A percentile compares a stretch with the other conserved stretches of the same genome.
These are phyloP conservation scores for Crithidia sp. DNA, from an alignment of 208 protist genomes.

Conservation along the genomic window DNA sequence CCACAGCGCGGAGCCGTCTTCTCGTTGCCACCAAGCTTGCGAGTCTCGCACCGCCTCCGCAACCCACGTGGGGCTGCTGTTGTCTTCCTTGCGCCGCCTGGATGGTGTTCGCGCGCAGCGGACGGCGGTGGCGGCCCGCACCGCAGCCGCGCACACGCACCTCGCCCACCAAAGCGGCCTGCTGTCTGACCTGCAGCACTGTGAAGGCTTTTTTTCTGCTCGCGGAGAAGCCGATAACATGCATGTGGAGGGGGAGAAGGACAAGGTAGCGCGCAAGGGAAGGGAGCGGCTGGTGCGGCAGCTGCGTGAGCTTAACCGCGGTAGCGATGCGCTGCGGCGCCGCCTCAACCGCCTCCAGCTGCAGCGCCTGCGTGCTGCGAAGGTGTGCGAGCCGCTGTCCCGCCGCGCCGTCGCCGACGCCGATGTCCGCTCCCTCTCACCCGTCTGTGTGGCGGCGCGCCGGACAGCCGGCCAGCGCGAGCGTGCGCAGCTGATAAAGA, in stretches of 20 bases:
- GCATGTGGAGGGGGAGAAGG: too few species aligned
- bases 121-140: not conserved
- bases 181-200: not conserved
- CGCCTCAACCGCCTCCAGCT: slow-evolving; percentile 7
- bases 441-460: not conserved
- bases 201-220: too few species aligned
- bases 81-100: slow-evolving; percentile 3
- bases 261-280: too few species aligned
- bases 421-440: slow-evolving; percentile 5
- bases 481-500: slow-evolving; percentile 3
- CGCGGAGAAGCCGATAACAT: too few species aligned
- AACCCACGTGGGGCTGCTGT: not conserved
- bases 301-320: slow-evolving; percentile 19
- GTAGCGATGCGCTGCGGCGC: slow-evolving; percentile 20
- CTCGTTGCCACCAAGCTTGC: too few species aligned
- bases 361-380: slow-evolving; percentile 12
- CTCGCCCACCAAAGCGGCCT: not conserved
- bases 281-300: slow-evolving; percentile 1
- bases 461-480: not conserved
- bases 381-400: not conserved
- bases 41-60: not conserved
- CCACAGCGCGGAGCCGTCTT: too few species aligned
- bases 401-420: not conserved
- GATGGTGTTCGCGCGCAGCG: slow-evolving; percentile 1
- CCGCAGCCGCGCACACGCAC: not conserved